Conservation (phyloP, 129 eudicot genomes). For the Pittosporum tobira region DNA sequence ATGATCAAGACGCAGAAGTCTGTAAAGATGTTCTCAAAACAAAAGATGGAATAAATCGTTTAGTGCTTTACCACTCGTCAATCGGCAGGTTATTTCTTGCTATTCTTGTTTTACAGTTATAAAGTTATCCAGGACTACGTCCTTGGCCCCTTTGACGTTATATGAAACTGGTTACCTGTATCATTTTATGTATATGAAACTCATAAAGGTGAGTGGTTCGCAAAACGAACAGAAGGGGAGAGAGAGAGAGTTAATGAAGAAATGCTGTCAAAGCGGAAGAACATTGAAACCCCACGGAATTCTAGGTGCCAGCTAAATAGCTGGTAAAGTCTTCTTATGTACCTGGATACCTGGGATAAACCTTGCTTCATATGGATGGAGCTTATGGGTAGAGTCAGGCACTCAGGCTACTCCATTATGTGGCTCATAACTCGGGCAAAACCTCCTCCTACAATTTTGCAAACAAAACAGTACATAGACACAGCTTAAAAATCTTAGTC, state of each 20-base stretch:
- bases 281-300: too few species aligned
- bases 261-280: background rate
- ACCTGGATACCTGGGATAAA: too few species aligned
- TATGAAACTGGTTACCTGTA: background rate
- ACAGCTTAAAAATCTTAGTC: too few species aligned
- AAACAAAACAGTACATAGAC: too few species aligned
- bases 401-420: too few species aligned
- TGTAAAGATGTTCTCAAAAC: slow-evolving; percentile 61
- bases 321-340: too few species aligned
- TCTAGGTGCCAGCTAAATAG: too few species aligned
- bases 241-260: background rate
- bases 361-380: too few species aligned
- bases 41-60: slow-evolving; percentile 61
- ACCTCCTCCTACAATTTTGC: too few species aligned
- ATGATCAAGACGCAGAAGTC: slow-evolving; percentile 60
- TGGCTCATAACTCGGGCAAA: too few species aligned
- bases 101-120: slow-evolving; percentile 7
- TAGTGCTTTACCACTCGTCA: slow-evolving; percentile 83
- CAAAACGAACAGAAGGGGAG: background rate
- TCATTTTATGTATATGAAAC: background rate
- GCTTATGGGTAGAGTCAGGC: too few species aligned
- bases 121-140: background rate
- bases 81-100: slow-evolving; percentile 54
- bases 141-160: too few species aligned
- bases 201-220: background rate